Base-by-base conservation (phyloP, 345 rosid genomes). In the Aethionema arabicum region DNA sequence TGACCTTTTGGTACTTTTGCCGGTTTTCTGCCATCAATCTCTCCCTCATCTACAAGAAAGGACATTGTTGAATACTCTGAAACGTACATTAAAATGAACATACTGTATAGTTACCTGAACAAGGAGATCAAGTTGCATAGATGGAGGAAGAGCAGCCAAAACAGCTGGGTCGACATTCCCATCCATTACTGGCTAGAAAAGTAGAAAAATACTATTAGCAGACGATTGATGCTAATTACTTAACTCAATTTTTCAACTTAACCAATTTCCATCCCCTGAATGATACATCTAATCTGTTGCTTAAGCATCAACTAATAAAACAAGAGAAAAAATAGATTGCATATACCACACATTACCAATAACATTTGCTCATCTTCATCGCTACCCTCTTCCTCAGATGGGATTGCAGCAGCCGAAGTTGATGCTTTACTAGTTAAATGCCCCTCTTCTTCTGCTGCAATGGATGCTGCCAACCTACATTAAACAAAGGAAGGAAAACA, bases 21-120 rank as follows among this genome's bases (percentile, higher is more conserved):
- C 96, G 77, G 77, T 93, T 93, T 78, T 90, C 97, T 58, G 96
- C 96, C 91, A 93, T 93, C 83, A 85, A 72, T 60, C 78, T 80
- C 79, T 93, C 99, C 76, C 95, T 84, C 96, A 93, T 90, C 99
- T 93, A 68, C 69, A 72, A 32, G 59, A 49, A 30, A 65, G 15
- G 52, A 39, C 31, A 59, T 70, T 36, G 70, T 40, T 33, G 35
- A 63, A 14, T 15, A 47, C 63, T 9, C 12, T 14, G 11, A 58
- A 48, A 11, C 40, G 54, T 67, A 32, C 66, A 62, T 42, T 52
- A 21, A 52, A 46, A 35, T 65, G 42, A 59, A 65, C 51, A 52
- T 61, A 46, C 57, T 7, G 51, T 49, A 32, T 4, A 46, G 78
- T 77, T 61, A 86, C 97, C 88, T 87, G 97, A 65, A 66, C 88